Conservation (phyloP, 192 early-diverging fungal genomes). For the Cladochytrium replicatum region DNA sequence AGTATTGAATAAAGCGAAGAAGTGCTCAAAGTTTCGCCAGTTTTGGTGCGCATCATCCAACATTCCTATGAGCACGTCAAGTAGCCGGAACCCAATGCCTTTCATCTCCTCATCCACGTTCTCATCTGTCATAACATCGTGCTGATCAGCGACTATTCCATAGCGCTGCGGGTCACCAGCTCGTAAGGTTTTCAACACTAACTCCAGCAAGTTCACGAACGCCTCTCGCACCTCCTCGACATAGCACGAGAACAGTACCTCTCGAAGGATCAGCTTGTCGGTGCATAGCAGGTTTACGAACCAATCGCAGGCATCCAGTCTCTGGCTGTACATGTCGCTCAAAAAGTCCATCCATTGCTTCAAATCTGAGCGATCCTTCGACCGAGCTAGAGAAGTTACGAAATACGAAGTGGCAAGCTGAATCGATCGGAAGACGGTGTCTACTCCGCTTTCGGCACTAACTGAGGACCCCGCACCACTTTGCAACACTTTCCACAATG, state of each 20-base stretch:
- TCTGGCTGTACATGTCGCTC: neutral
- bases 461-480: too few species aligned
- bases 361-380: neutral
- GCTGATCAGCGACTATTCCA: neutral
- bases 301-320: neutral
- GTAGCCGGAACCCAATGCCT: neutral
- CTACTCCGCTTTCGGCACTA: too few species aligned
- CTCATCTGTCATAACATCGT: neutral
- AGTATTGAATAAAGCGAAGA: neutral
- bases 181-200: neutral
- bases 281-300: neutral
- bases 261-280: neutral
- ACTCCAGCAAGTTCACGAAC: neutral
- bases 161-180: neutral
- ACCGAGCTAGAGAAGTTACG: neutral
- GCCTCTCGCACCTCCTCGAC: neutral
- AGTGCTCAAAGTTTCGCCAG: neutral
- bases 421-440: neutral
- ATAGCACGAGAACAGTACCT: neutral
- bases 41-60: neutral
- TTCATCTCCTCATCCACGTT: neutral
- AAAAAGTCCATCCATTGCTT: neutral
- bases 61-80: neutral
- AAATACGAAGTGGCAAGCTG: neutral
- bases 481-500: too few species aligned